Evolutionary conservation across 2,329 filamentous ascomycete genomes (phyloP).

Genomic region (Cladosporium sphaerospermum): DNA sequence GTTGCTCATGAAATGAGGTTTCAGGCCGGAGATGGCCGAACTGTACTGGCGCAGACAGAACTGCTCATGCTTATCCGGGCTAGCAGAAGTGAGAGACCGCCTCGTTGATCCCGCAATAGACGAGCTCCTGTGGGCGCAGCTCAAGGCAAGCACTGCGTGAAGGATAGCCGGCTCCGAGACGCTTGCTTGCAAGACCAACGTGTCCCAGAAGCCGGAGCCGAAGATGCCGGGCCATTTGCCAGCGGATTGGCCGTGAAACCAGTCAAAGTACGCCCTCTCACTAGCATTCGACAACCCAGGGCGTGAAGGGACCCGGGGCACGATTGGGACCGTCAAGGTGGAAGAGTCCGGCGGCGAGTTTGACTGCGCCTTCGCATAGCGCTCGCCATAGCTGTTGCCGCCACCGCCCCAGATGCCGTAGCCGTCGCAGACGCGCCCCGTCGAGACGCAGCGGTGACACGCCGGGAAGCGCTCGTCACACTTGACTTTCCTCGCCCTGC

Average conservation of each 20-base stretch:
- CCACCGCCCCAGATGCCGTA: constrained; percentile 40
- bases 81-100: constrained; percentile 13
- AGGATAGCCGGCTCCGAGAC: constrained; percentile 35
- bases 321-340: constrained; percentile 15
- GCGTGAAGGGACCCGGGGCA: constrained; percentile 12
- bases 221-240: constrained; percentile 31
- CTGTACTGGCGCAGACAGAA: constrained; percentile 37
- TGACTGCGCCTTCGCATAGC: constrained; percentile 14
- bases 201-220: constrained; percentile 35
- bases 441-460: constrained; percentile 32
- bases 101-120: constrained; percentile 18
- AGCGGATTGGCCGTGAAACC: constrained; percentile 38
- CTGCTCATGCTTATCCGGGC: constrained; percentile 22
- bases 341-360: constrained; percentile 12
- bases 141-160: constrained; percentile 39
- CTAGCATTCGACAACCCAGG: constrained; percentile 7
- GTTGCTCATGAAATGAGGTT: constrained; percentile 21
- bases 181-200: constrained; percentile 35
- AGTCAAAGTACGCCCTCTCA: constrained; percentile 36
- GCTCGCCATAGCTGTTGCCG: constrained; percentile 16
- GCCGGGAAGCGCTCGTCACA: constrained; percentile 35
- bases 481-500: constrained; percentile 26
- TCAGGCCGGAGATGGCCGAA: constrained; percentile 34
- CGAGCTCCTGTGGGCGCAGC: constrained; percentile 27
- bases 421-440: constrained; percentile 36